Evolutionary conservation across 208 protist genomes (phyloP).

Genomic region (Leishmania gerbilli): DNA sequence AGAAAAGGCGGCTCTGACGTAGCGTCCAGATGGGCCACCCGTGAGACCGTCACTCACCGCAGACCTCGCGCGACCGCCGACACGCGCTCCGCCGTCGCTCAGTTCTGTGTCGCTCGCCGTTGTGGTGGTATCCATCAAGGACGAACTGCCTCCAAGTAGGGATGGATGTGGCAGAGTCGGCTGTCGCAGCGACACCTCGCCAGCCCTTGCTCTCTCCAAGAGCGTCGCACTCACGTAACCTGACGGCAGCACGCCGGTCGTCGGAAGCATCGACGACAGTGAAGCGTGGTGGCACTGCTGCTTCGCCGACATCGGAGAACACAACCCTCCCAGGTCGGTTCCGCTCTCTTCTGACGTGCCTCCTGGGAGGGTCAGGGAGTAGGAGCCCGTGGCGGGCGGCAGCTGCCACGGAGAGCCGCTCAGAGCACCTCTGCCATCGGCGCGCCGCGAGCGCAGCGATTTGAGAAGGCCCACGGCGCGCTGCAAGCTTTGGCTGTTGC

Average conservation of each 20-base stretch:
- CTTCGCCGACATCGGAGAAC: conserved; percentile 1
- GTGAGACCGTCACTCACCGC: conserved; percentile 7
- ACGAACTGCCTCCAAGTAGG: neutral
- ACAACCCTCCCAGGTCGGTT: conserved; percentile 21
- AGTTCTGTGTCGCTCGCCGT: conserved; percentile 27
- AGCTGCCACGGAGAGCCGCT: conserved; percentile 11
- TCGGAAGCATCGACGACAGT: conserved; percentile 13
- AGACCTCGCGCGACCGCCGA: neutral
- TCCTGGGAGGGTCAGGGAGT: conserved; percentile 4
- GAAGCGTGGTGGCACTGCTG: neutral
- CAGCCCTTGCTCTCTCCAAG: conserved; percentile 16
- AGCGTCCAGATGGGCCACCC: neutral
- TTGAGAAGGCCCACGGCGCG: conserved; percentile 33
- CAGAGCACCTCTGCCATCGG: neutral
- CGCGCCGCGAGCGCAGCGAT: conserved; percentile 16
- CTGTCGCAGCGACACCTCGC: conserved; percentile 15
- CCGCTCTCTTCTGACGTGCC: conserved; percentile 54
- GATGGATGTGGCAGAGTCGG: conserved; percentile 16
- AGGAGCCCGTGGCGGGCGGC: conserved; percentile 14
- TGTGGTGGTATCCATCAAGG: neutral
- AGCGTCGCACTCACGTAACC: conserved; percentile 34
- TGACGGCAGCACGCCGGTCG: conserved; percentile 18
- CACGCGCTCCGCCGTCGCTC: conserved; percentile 4
- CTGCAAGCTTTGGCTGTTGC: conserved; percentile 45
- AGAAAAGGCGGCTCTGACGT: neutral